phyloP scores from a whole-genome alignment of 2,329 filamentous ascomycete species.

The Cladosporium sp. region DNA sequence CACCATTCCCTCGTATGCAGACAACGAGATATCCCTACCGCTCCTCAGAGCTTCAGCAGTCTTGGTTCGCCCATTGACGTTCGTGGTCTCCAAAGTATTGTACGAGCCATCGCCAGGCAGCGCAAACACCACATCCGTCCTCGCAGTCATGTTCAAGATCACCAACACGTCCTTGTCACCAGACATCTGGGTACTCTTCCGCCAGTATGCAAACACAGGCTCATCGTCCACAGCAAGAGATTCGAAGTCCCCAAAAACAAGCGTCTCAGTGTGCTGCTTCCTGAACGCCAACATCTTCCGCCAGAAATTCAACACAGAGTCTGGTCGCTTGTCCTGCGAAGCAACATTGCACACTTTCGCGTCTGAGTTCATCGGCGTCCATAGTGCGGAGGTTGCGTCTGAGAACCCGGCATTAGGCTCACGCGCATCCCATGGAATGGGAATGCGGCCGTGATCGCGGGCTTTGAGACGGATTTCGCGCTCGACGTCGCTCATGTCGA shows the following conservation, averaged over 20 bases:
- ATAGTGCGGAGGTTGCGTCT: slow-evolving; percentile 17
- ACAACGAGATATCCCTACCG: neutral
- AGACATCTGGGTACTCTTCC: slow-evolving; percentile 5
- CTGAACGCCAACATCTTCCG: slow-evolving; percentile 25
- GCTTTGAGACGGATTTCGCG: slow-evolving; percentile 59
- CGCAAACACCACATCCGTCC: slow-evolving; percentile 21
- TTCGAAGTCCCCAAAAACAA: slow-evolving; percentile 28
- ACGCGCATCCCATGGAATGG: slow-evolving; percentile 65
- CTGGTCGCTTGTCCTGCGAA: slow-evolving; percentile 15
- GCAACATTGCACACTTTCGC: slow-evolving; percentile 25
- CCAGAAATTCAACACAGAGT: slow-evolving; percentile 28
- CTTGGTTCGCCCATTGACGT: neutral
- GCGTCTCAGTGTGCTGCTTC: slow-evolving; percentile 20
- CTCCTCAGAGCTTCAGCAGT: neutral
- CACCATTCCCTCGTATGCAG: slow-evolving; percentile 4
- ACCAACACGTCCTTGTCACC: slow-evolving; percentile 25
- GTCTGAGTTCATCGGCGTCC: slow-evolving; percentile 31
- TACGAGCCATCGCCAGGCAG: slow-evolving; percentile 21
- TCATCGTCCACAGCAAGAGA: slow-evolving; percentile 23
- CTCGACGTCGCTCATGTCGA: slow-evolving; percentile 45
- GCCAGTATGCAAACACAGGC: slow-evolving; percentile 27
- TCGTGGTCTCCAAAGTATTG: neutral
- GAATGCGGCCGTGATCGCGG: slow-evolving; percentile 69
- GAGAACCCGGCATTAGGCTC: slow-evolving; percentile 26
- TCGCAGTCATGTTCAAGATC: slow-evolving; percentile 26